Evolutionary conservation across 441 rosid species (phyloP), one percentile per base, ranked within the genome.

Genomic region (Populus hybrid): DNA sequence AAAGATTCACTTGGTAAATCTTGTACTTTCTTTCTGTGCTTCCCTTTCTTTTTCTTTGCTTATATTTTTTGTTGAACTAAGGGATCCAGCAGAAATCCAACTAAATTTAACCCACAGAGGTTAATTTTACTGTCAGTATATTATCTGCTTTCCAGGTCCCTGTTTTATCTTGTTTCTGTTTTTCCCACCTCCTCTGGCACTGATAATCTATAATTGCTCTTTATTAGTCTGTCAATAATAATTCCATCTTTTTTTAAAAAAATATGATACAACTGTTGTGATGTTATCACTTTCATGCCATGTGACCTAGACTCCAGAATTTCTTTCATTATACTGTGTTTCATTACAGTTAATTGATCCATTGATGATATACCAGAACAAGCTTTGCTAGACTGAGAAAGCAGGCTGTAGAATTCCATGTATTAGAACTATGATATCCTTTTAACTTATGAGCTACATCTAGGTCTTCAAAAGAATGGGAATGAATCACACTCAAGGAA

Each of bases 1-100:
- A 79, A 76, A 76, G 74, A 53, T 65, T 76, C 72, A 28, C 24
- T 30, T 61, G 80, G 85, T 76, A 70, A 72, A 66, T 64, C 46
- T 28, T n/a, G 21, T 21, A 3, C 12, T 74, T 35, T 30, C 18
- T 3, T 24, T 75, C 59, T 28, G 8, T 46, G 19, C 10, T 64
- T 64, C 28, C 57, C 2, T 19, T 16, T 12, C 11, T 38, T 40
- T n/a, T n/a, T 23, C 5, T 6, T 24, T 11, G 42, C 7, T 4
- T 30, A 50, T 32, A 10, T 30, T 19, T 28, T 36, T 73, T 35
- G 28, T 64, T 30, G 57, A 30, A 69, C 38, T 19, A 10, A 24
- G 57, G 53, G 6, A 9, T 24, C 73, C 8, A 53, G 1, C 21
- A 73, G 24, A 69, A 30, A 69, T 32, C 71, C 74, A 79, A 71